These are phyloP conservation scores for Dacryopinax spathularia DNA, from an alignment of 768 basidiomycete species.

Conservation along the genomic window DNA sequence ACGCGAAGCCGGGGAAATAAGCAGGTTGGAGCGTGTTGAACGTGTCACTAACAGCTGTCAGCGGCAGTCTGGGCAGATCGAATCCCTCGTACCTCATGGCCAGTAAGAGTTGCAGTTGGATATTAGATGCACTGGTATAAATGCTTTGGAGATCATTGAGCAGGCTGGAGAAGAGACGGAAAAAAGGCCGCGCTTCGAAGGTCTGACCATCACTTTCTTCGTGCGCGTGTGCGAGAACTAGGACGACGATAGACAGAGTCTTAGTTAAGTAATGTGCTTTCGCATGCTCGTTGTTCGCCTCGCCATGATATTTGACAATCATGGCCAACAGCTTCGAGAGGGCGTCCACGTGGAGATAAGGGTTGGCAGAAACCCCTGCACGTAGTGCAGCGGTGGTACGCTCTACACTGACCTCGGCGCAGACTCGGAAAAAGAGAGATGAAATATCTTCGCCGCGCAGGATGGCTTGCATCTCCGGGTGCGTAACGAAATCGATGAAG, in stretches of 20 bases:
- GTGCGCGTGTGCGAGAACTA: slow-evolving; percentile 87
- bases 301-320: slow-evolving; percentile 98
- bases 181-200: slow-evolving; percentile 97
- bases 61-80: not conserved
- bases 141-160: slow-evolving; percentile 82
- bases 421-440: slow-evolving; percentile 96
- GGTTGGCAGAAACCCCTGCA: slow-evolving; percentile 48
- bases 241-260: slow-evolving; percentile 91
- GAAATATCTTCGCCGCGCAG: slow-evolving; percentile 91
- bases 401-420: slow-evolving; percentile 87
- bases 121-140: slow-evolving; percentile 69
- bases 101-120: slow-evolving; percentile 77
- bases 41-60: slow-evolving; percentile 53
- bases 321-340: slow-evolving; percentile 89
- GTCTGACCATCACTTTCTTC: slow-evolving; percentile 70
- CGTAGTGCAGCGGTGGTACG: slow-evolving; percentile 59
- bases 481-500: slow-evolving; percentile 94
- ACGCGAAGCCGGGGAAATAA: slow-evolving; percentile 95
- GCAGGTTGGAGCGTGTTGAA: slow-evolving; percentile 91
- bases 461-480: slow-evolving; percentile 91
- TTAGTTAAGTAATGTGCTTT: slow-evolving; percentile 95
- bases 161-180: slow-evolving; percentile 93
- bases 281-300: slow-evolving; percentile 88
- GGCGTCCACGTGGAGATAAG: slow-evolving; percentile 89
- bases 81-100: slow-evolving; percentile 56